Evolutionary conservation across 306 rosid species (phyloP).

Genomic region (Ormosia emarginata): DNA sequence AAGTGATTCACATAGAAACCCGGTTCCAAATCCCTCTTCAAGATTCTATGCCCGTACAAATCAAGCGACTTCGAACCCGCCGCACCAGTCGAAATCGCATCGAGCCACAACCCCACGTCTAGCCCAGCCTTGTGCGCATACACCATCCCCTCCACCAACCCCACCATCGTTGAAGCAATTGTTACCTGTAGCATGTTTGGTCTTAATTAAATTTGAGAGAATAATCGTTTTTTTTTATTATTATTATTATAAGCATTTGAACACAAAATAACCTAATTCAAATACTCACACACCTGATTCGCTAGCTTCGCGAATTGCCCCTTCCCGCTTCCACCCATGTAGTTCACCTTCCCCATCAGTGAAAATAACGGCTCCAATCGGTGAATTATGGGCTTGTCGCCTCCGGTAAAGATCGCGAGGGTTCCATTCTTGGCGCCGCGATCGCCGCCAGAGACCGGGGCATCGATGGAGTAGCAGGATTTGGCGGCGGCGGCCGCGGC

Average conservation of each 20-base stretch:
- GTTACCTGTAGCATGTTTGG: constrained; percentile 15
- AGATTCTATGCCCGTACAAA: constrained; percentile 53
- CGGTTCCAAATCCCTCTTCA: constrained; percentile 74
- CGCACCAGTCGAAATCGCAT: constrained; percentile 71
- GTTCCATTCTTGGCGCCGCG: constrained; percentile 71
- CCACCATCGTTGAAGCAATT: constrained; percentile 79
- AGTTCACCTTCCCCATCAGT: constrained; percentile 68
- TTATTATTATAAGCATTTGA: background rate
- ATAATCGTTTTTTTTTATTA: no score
- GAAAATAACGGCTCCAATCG: constrained; percentile 44
- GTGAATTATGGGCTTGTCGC: constrained; percentile 42
- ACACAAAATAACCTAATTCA: no score
- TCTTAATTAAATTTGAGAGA: no score
- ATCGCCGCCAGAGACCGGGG: constrained; percentile 93
- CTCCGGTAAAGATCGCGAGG: constrained; percentile 79
- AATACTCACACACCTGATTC: constrained; percentile 40
- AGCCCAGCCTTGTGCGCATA: constrained; percentile 83
- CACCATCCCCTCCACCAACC: constrained; percentile 82
- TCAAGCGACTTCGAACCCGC: constrained; percentile 77
- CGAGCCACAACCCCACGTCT: constrained; percentile 56
- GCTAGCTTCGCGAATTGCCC: constrained; percentile 92
- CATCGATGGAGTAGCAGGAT: constrained; percentile 63
- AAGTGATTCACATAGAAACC: constrained; percentile 83
- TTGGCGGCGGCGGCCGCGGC: constrained; percentile 47
- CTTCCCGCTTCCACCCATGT: constrained; percentile 82